Evolutionary conservation across 2,329 filamentous ascomycete species (phyloP).

Genomic region (Periconia sp.): DNA sequence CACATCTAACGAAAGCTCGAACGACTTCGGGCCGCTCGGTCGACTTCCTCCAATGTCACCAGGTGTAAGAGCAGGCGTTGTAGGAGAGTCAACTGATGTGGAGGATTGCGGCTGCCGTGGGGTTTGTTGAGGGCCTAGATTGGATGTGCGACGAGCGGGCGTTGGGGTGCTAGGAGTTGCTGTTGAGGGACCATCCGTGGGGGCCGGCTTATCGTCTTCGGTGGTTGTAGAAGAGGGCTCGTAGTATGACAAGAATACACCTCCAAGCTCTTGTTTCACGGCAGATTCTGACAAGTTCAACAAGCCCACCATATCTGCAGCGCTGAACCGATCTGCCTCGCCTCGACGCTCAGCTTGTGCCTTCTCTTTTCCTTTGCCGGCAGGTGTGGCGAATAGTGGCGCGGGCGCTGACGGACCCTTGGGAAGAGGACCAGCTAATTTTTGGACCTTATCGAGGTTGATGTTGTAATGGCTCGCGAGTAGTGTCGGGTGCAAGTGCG

Average conservation of each 20-base stretch:
- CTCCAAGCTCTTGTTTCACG: conserved; percentile 77
- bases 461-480: conserved; percentile 81
- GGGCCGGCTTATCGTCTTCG: conserved; percentile 21
- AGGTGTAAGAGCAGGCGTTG: conserved; percentile 48
- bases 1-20: conserved; percentile 63
- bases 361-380: conserved; percentile 77
- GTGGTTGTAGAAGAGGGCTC: conserved; percentile 40
- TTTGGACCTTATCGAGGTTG: conserved; percentile 76
- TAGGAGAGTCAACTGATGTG: conserved; percentile 52
- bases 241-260: conserved; percentile 81
- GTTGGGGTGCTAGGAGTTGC: conserved; percentile 69
- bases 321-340: conserved; percentile 38
- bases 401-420: conserved; percentile 60
- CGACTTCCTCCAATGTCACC: conserved; percentile 27
- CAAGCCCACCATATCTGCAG: conserved; percentile 73
- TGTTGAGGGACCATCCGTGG: conserved; percentile 49
- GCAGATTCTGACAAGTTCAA: conserved; percentile 50
- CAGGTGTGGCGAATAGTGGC: conserved; percentile 57
- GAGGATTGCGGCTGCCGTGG: conserved; percentile 53
- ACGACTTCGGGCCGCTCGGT: conserved; percentile 36
- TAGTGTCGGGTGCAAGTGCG: conserved; percentile 70
- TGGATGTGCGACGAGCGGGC: conserved; percentile 68
- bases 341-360: conserved; percentile 42
- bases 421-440: conserved; percentile 78
- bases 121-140: conserved; percentile 51